phyloP scores from a whole-genome alignment of 805 yeast species.

The Sungouiozyma intestinalis region DNA sequence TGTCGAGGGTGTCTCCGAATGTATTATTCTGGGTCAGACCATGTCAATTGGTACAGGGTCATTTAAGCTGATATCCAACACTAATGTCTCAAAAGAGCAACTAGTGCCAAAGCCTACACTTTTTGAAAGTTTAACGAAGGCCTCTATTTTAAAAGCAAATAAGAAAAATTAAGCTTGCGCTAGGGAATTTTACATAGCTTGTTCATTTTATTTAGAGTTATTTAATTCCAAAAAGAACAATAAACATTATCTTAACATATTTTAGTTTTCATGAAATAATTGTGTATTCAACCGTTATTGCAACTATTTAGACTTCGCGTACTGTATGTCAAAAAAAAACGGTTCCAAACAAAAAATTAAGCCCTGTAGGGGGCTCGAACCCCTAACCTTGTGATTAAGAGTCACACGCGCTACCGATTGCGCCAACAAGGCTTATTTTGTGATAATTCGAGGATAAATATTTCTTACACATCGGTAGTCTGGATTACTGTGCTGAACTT shows the following conservation, averaged over 20 bases:
- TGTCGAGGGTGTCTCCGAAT: conserved; percentile 95
- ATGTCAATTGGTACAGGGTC: conserved; percentile 98
- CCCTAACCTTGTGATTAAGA: conserved; percentile 29
- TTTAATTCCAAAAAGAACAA: too few species aligned
- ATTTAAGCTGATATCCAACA: conserved; percentile 66
- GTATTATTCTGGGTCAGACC: conserved; percentile 95
- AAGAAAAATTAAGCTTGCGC: not conserved
- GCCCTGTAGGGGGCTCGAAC: conserved; percentile 30
- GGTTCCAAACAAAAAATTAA: conserved; percentile 6
- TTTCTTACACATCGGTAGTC: too few species aligned
- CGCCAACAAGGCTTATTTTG: conserved; percentile 24
- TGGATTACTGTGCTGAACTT: too few species aligned
- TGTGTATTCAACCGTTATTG: too few species aligned
- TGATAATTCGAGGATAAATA: too few species aligned
- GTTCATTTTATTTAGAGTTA: too few species aligned
- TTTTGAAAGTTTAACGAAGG: conserved; percentile 34
- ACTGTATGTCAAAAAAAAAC: not conserved
- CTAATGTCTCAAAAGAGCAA: conserved; percentile 35
- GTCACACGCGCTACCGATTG: conserved; percentile 30
- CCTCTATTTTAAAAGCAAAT: conserved; percentile 2
- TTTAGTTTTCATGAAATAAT: not conserved
- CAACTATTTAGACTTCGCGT: not conserved
- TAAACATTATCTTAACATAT: not conserved
- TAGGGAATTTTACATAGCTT: not conserved
- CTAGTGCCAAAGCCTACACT: conserved; percentile 36